Percentiles rank a stretch among this genome's conserved stretches.
Evolutionary conservation across 2,329 filamentous ascomycete genomes (phyloP).

Genomic region (Fusarium sp.): DNA sequence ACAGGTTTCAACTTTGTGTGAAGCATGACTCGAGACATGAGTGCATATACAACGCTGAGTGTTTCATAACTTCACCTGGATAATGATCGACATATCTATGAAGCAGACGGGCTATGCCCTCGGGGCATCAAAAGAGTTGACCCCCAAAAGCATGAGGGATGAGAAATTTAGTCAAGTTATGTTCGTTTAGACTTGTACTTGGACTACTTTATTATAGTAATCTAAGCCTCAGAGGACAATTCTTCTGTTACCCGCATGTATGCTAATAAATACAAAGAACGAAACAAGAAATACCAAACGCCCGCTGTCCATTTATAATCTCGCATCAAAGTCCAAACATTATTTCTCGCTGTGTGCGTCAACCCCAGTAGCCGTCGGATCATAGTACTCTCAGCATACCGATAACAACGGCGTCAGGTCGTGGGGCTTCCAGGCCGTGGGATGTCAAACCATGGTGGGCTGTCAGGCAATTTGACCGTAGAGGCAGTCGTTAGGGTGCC

Average conservation of each 20-base stretch:
- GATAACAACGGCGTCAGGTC: too few species aligned
- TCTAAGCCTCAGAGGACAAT: too few species aligned
- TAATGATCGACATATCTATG: conserved; percentile 13
- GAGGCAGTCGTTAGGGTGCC: neutral
- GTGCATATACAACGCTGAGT: conserved; percentile 8
- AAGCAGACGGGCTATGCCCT: conserved; percentile 17
- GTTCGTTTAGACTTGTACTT: too few species aligned
- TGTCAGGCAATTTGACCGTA: neutral
- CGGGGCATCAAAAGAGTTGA: too few species aligned
- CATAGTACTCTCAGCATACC: neutral
- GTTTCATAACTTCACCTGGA: conserved; percentile 25
- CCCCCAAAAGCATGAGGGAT: too few species aligned
- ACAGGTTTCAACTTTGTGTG: conserved; percentile 31
- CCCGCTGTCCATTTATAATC: conserved; percentile 33
- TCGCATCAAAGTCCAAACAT: conserved; percentile 12
- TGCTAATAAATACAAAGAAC: conserved; percentile 26
- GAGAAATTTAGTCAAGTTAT: too few species aligned
- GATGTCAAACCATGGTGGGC: neutral
- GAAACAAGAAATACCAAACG: conserved; percentile 31
- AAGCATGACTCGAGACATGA: conserved; percentile 15
- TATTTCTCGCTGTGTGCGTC: neutral
- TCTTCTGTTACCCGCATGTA: neutral
- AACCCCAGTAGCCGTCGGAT: conserved; percentile 21
- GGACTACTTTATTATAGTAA: too few species aligned
- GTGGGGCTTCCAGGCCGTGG: neutral